A percentile compares a stretch with the other conserved stretches of the same genome.
Conservation (phyloP, 345 rosid species). For the Eucalyptus decipiens region DNA sequence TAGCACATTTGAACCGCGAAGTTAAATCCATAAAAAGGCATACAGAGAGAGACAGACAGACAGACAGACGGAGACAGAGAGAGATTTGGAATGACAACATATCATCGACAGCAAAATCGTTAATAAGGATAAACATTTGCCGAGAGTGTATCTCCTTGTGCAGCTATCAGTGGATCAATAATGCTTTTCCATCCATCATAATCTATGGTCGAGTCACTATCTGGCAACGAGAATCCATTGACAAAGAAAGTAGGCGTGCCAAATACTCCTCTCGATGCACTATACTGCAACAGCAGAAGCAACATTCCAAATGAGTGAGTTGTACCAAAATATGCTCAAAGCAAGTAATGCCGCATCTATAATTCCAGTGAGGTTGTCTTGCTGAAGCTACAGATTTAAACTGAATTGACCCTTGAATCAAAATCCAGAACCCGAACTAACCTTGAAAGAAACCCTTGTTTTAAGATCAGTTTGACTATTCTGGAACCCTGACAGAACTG, state of each 20-base stretch:
- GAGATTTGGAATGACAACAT: not conserved
- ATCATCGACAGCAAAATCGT: not conserved
- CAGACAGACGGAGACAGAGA: not conserved
- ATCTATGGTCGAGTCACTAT: constrained; percentile 30
- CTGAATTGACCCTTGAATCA: not conserved
- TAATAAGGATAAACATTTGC: not conserved
- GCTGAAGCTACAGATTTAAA: not conserved
- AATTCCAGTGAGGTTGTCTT: not conserved
- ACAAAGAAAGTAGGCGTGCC: constrained; percentile 64
- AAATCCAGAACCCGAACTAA: not conserved
- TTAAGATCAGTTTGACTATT: constrained; percentile 45
- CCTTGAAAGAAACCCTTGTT: constrained; percentile 83
- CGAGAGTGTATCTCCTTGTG: not conserved
- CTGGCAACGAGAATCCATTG: constrained; percentile 65
- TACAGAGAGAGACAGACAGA: not conserved
- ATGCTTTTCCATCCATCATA: constrained; percentile 48
- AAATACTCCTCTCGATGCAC: constrained; percentile 55
- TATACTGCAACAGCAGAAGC: constrained; percentile 32
- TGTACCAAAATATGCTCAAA: not conserved
- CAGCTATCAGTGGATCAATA: constrained; percentile 44
- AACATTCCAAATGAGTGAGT: not conserved
- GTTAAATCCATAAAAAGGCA: not conserved
- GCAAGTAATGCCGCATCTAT: not conserved
- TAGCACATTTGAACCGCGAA: not conserved
- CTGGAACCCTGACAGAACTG: constrained; percentile 43